Evolutionary conservation across 371 early-diverging fungal species (phyloP), one percentile per base, ranked within the genome.

Genomic region (Mortierella sp.): DNA sequence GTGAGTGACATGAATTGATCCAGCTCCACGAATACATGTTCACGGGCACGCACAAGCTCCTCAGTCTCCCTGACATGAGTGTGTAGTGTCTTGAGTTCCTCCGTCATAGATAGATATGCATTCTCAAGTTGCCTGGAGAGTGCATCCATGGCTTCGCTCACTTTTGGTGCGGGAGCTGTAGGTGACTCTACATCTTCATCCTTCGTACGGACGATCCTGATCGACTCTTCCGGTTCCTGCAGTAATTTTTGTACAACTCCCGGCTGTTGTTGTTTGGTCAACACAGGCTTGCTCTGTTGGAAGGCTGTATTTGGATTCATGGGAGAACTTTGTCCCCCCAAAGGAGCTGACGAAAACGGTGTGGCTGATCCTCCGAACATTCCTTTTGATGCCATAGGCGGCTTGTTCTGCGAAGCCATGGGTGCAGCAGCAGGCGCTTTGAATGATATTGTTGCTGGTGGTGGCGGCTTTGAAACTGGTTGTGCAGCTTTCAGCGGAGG

Each of bases 111-210:
- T 27, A 69, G 48, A 19, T 76, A 76, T 1, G 70, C 69, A 28
- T 69, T 64, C 47, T 76, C 77, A 10, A 76, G 62, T 29, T 76
- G 77, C 24, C 65, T 64, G 7, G 77, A 76, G 17, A 76, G 46
- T 27, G 69, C 69, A 48, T 68, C 77, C 77, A 76, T 76, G 3
- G 65, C 77, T 0, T 54, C 58, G 17, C 77, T 76, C 25, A 62
- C 62, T 41, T 69, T 76, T 10, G 70, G 70, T 3, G 57, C 57
- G 16, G 68, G 65, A 12, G 68, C 64, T 6, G 13, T 13, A 19
- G 60, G 54, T 0, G 67, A 24, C 39, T 54, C 62, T 22, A 51
- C 65, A 13, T 43, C 49, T 12, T 60, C 40, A 17, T 57, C 49
- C 51, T 60, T 50, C 46, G 52, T 64, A 57, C 62, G 69, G 48